Evolutionary conservation across 225 moss, liverwort and hornwort species (phyloP), one percentile per base, ranked within the genome.

Genomic region (Pseudoscleropodium purum): DNA sequence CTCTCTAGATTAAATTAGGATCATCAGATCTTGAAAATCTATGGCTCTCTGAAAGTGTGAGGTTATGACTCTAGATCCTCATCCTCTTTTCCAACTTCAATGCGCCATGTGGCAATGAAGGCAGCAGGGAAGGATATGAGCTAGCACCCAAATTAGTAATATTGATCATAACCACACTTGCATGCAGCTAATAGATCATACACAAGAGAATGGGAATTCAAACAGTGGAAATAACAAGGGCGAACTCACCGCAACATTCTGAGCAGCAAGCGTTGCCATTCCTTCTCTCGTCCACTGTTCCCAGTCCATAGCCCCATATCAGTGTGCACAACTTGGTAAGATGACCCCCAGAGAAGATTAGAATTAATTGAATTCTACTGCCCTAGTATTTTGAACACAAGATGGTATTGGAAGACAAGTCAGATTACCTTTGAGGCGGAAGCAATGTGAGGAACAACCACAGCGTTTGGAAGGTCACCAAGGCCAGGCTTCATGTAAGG

Each of bases 401-500:
- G 51, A 47, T 69, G 56, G 63, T 64, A 6, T 79, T 73, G 73
- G 26, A 66, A 74, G 54, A 66, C 6, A 33, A 30, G 52, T 31
- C 57, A 37, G 52, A 60, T 72, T 89, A 98, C 97, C 93, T 99
- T 99, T 2, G 99, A 99, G 86, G 99, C 99, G 49, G 99, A 99
- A 57, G 99, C 99, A 83, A 99, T 99, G 89, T 99, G 99, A 85
- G 99, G 99, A 70, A 99, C 97, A 66, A 99, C 95, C 79, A 99
- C 99, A 69, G 96, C 99, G 87, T 99, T 99, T 61, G 96, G 96
- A 88, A 97, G 94, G 31, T 96, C 90, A 87, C 95, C 96, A 89
- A 99, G 97, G 41, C 99, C 99, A 73, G 99, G 99, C 89, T 97
- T 97, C 99, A 99, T 99, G 91, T 92, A 93, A 37, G 99, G 99